phyloP scores from a whole-genome alignment of 805 yeast species.

The Scheffersomyces lignosus region DNA sequence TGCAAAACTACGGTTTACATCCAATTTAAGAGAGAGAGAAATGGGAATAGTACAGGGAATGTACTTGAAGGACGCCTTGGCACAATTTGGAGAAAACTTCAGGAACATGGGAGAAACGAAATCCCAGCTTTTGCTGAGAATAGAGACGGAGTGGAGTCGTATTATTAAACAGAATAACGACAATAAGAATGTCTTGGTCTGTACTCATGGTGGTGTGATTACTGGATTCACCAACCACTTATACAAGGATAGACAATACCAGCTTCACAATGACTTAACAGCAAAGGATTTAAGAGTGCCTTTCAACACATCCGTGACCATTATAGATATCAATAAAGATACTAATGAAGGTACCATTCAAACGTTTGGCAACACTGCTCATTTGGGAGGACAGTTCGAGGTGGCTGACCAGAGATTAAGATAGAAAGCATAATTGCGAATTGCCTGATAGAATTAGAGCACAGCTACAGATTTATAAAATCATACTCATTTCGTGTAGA shows the following conservation, averaged over 20 bases:
- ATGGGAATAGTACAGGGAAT: slow-evolving; percentile 82
- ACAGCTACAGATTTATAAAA: too few species aligned
- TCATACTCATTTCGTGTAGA: too few species aligned
- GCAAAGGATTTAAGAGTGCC: slow-evolving; percentile 55
- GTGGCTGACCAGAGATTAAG: slow-evolving; percentile 21
- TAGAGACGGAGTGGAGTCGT: slow-evolving; percentile 45
- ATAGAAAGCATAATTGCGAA: too few species aligned
- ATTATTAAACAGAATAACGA: slow-evolving; percentile 38
- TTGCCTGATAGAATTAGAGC: too few species aligned
- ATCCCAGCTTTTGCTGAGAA: slow-evolving; percentile 46
- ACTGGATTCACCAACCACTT: slow-evolving; percentile 58
- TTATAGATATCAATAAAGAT: slow-evolving; percentile 54
- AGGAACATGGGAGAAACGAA: slow-evolving; percentile 66
- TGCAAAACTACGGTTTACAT: slow-evolving; percentile 27
- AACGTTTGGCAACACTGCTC: slow-evolving; percentile 65
- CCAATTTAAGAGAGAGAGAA: slow-evolving; percentile 62
- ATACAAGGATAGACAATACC: slow-evolving; percentile 36
- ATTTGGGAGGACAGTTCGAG: slow-evolving; percentile 48
- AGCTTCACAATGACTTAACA: slow-evolving; percentile 37
- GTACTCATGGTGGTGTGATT: slow-evolving; percentile 84
- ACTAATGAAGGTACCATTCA: slow-evolving; percentile 45
- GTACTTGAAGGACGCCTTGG: slow-evolving; percentile 66
- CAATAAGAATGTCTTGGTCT: slow-evolving; percentile 53
- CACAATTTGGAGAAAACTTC: slow-evolving; percentile 55
- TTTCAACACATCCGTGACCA: slow-evolving; percentile 72